Evolutionary conservation across 2,329 filamentous ascomycete species (phyloP).

Genomic region (Cercospora sp.): DNA sequence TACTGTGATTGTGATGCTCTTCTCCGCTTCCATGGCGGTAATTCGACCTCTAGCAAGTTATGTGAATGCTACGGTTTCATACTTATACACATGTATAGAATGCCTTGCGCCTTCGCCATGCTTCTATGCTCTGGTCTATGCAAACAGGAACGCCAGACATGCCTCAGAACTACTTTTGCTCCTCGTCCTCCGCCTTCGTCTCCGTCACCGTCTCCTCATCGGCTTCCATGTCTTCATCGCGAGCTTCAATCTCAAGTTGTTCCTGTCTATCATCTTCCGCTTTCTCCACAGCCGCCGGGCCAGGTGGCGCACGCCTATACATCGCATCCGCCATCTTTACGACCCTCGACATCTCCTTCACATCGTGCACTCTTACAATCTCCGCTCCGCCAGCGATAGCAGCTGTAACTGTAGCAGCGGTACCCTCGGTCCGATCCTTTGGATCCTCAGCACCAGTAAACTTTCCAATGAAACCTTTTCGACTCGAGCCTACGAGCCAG

Average conservation of each 20-base stretch:
- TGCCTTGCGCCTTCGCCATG: background rate
- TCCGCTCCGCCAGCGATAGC: slow-evolving; percentile 86
- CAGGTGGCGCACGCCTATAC: slow-evolving; percentile 23
- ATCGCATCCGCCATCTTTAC: slow-evolving; percentile 91
- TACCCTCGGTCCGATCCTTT: slow-evolving; percentile 75
- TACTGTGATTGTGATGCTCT: background rate
- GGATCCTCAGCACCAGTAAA: slow-evolving; percentile 75
- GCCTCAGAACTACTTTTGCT: background rate
- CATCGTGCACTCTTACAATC: slow-evolving; percentile 89
- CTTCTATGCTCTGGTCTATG: background rate
- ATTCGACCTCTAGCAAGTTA: background rate
- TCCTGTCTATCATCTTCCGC: background rate
- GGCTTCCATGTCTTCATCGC: background rate
- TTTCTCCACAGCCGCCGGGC: background rate
- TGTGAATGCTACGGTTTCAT: background rate
- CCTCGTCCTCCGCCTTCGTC: background rate
- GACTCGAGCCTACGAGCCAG: slow-evolving; percentile 85
- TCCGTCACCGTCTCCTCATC: background rate
- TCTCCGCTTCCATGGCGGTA: background rate
- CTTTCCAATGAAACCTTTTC: slow-evolving; percentile 84
- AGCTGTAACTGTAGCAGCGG: slow-evolving; percentile 81
- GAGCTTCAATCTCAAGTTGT: background rate
- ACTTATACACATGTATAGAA: background rate
- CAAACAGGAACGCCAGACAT: background rate
- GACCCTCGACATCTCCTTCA: slow-evolving; percentile 80